Conservation (phyloP, 306 rosid genomes). For the Prinsepia uniflora region DNA sequence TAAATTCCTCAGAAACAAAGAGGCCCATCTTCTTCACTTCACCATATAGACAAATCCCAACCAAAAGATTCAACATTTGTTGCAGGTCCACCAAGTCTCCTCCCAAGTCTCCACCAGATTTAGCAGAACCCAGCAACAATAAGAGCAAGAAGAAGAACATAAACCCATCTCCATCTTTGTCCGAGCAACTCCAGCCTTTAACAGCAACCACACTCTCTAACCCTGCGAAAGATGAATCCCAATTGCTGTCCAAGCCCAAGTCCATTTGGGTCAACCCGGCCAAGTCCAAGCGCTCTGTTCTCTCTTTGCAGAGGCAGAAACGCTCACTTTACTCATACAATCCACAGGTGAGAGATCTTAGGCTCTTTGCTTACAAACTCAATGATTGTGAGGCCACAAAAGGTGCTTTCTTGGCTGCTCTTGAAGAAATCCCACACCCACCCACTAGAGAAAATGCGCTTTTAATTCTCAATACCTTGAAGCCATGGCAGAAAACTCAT, state of each 20-base stretch:
- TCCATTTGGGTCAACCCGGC: conserved; percentile 92
- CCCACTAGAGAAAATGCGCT: conserved; percentile 65
- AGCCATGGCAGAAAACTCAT: conserved; percentile 73
- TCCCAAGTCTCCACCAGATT: conserved; percentile 42
- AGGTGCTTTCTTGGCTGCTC: conserved; percentile 45
- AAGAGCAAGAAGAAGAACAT: conserved; percentile 24
- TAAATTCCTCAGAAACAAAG: conserved; percentile 40
- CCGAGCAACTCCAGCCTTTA: conserved; percentile 76
- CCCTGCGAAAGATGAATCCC: conserved; percentile 31
- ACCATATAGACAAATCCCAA: conserved; percentile 20
- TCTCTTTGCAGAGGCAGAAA: conserved; percentile 64
- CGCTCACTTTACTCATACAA: conserved; percentile 48
- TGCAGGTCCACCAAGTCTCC: conserved; percentile 41
- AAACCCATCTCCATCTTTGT: conserved; percentile 44
- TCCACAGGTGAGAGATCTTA: conserved; percentile 62
- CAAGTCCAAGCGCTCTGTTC: conserved; percentile 59
- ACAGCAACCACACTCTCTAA: conserved; percentile 50
- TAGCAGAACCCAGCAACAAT: conserved; percentile 17
- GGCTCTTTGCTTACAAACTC: conserved; percentile 54
- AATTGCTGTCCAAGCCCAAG: conserved; percentile 57
- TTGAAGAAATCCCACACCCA: conserved; percentile 60
- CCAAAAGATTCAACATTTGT: conserved; percentile 29
- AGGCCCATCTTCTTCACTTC: conserved; percentile 45
- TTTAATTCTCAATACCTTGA: conserved; percentile 76
- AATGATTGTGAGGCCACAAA: conserved; percentile 43